Percentiles rank a stretch among this genome's conserved stretches.
Conservation (phyloP, 2,329 filamentous ascomycete genomes). For the Didymella segeticola region DNA sequence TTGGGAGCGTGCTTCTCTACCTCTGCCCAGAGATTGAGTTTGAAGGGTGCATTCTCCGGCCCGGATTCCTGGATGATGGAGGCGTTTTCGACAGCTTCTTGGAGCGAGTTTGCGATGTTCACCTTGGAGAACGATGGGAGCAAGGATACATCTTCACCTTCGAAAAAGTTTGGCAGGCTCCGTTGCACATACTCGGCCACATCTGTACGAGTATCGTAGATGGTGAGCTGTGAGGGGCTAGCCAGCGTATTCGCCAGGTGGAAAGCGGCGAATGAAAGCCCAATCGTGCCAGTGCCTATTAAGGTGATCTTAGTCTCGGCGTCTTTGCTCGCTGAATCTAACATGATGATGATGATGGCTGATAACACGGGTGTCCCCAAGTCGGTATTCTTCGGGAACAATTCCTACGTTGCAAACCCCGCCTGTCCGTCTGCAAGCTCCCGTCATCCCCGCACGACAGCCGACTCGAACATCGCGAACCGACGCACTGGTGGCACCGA, state of each 20-base stretch:
- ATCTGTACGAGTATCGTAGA: slow-evolving; percentile 60
- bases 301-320: slow-evolving; percentile 46
- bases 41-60: slow-evolving; percentile 61
- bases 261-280: slow-evolving; percentile 63
- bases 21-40: slow-evolving; percentile 59
- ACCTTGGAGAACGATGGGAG: slow-evolving; percentile 42
- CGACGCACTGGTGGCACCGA: slow-evolving; percentile 27
- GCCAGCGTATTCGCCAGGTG: slow-evolving; percentile 55
- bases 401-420: slow-evolving; percentile 25
- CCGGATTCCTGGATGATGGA: slow-evolving; percentile 67
- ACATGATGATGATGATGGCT: slow-evolving; percentile 16
- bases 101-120: slow-evolving; percentile 40
- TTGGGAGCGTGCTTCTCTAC: slow-evolving; percentile 56
- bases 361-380: slow-evolving; percentile 3
- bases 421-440: slow-evolving; percentile 17
- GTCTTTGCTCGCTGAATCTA: neutral
- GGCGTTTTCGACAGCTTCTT: slow-evolving; percentile 54
- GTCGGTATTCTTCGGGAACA: slow-evolving; percentile 14
- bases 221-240: slow-evolving; percentile 50
- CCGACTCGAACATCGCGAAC: slow-evolving; percentile 39
- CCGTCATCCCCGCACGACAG: slow-evolving; percentile 36
- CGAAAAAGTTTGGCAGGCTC: slow-evolving; percentile 54
- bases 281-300: slow-evolving; percentile 59
- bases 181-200: slow-evolving; percentile 53
- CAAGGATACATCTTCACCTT: slow-evolving; percentile 1